A percentile compares a stretch with the other conserved stretches of the same genome.
Evolutionary conservation across 352 stramenopile species (phyloP).

Genomic region (Phytophthora tentaculata): DNA sequence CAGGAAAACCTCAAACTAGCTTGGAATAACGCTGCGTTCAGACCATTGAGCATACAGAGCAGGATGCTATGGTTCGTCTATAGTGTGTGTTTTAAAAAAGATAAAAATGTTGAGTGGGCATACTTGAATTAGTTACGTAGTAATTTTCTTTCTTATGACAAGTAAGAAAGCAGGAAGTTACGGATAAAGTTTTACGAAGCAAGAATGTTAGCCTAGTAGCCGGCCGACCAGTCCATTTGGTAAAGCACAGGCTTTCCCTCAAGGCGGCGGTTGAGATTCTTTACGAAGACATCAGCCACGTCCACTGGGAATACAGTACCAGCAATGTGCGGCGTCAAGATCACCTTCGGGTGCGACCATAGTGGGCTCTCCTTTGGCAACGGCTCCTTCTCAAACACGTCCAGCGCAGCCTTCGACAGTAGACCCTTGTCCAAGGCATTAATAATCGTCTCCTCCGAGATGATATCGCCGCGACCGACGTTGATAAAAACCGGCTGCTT

Average conservation of each 20-base stretch:
- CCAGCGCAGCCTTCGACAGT: constrained; percentile 65
- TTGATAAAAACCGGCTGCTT: constrained; percentile 87
- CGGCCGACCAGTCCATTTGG: constrained; percentile 53
- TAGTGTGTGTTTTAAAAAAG: too few species aligned
- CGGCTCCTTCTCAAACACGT: constrained; percentile 62
- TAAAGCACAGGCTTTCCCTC: constrained; percentile 44
- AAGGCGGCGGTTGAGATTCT: constrained; percentile 55
- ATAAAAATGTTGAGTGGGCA: too few species aligned
- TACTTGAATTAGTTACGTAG: too few species aligned
- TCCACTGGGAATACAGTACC: constrained; percentile 76
- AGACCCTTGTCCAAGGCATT: constrained; percentile 65
- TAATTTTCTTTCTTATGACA: constrained; percentile 5
- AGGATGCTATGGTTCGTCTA: too few species aligned
- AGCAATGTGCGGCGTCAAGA: constrained; percentile 84
- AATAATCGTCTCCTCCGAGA: constrained; percentile 67
- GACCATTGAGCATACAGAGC: too few species aligned
- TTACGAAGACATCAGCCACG: constrained; percentile 78
- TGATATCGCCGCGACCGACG: constrained; percentile 86
- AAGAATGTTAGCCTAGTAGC: constrained; percentile 44
- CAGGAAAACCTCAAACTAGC: neutral
- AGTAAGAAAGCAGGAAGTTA: too few species aligned
- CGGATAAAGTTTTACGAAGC: too few species aligned
- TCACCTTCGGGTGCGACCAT: constrained; percentile 70
- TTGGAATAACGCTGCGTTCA: neutral
- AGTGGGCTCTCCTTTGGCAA: constrained; percentile 56